Evolutionary conservation across 2,329 filamentous ascomycete genomes (phyloP), one percentile per base, ranked within the genome.

Genomic region (Dissoconium aciculare): DNA sequence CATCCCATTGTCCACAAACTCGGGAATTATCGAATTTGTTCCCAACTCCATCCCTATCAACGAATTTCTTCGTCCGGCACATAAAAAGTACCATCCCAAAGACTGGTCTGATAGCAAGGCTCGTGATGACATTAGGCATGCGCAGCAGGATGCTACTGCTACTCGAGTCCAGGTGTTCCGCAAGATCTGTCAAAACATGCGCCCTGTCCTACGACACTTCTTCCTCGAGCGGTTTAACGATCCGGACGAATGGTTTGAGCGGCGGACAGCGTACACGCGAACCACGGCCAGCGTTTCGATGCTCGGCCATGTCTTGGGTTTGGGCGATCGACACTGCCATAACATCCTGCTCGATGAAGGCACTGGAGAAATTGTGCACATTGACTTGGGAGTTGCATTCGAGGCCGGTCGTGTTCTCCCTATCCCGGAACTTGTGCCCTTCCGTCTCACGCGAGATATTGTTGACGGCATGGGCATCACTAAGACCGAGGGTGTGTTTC

Each of bases 401-500:
- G 91, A 99, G 57, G 83, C 87, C 49, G 89, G 91, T 1, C 78
- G 89, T 11, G 76, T 99, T n/a, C 62, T 99, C 1, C 87, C 87
- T 0, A 79, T 98, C 1, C 91, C 89, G 0, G 91, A 98, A 59
- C 71, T 93, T 3, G 89, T 98, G 0, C 91, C 89, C 0, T 99
- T 99, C 64, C 74, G 89, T 1, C 62, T 98, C 31, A 95, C 89
- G 6, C 71, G 89, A 32, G 89, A 99, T 47, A 76, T 98, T 32
- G 81, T 95, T 4, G 91, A 98, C 50, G 91, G 83, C 15, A 94
- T 99, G 81, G 89, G 89, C 15, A 78, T 92, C 43, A 91, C 82
- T 3, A 83, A 81, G 47, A 92, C 85, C 0, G 91, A 99, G 55
- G 89, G 89, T 3, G 84, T 95, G 0, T 98, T 95, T 61, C 73